These are phyloP conservation scores for Phytophthora europaea DNA, from an alignment of 352 stramenopile genomes.

Conservation along the genomic window DNA sequence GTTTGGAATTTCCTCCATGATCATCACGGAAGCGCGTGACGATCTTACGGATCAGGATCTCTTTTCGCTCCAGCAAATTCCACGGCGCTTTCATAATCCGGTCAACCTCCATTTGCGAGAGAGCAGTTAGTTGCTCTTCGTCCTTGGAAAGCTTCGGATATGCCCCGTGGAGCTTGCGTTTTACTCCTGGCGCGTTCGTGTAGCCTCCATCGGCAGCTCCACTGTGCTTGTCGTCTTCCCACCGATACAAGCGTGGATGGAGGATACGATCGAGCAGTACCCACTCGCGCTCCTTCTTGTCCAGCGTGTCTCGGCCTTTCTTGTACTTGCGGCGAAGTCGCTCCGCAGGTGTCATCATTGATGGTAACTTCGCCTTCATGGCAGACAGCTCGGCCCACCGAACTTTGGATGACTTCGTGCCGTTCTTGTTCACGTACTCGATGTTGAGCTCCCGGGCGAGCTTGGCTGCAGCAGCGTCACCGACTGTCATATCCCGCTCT, in stretches of 20 bases:
- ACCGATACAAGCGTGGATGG: conserved; percentile 72
- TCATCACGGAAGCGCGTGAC: conserved; percentile 78
- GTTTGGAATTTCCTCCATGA: conserved; percentile 19
- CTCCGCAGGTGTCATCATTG: conserved; percentile 82
- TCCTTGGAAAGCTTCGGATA: conserved; percentile 68
- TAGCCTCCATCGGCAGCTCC: conserved; percentile 28
- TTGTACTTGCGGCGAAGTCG: conserved; percentile 86
- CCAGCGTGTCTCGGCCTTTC: conserved; percentile 61
- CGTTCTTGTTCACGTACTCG: conserved; percentile 64
- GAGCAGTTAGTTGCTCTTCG: conserved; percentile 66
- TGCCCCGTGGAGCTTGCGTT: conserved; percentile 55
- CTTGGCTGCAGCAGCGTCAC: conserved; percentile 63
- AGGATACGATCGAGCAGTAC: conserved; percentile 78
- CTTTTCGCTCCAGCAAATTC: conserved; percentile 78
- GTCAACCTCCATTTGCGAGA: conserved; percentile 75
- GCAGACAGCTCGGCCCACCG: conserved; percentile 79
- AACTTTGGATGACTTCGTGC: conserved; percentile 64
- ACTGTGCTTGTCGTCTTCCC: conserved; percentile 61
- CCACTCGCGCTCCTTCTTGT: conserved; percentile 86
- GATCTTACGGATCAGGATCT: conserved; percentile 82
- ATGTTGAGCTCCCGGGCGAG: conserved; percentile 67
- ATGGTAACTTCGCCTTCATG: conserved; percentile 79
- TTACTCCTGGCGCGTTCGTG: conserved; percentile 29
- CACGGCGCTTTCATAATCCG: conserved; percentile 78
- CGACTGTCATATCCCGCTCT: conserved; percentile 9